A percentile compares a stretch with the other conserved stretches of the same genome.
Conservation (phyloP, 2,329 filamentous ascomycete species). For the Zymoseptoria tritici region DNA sequence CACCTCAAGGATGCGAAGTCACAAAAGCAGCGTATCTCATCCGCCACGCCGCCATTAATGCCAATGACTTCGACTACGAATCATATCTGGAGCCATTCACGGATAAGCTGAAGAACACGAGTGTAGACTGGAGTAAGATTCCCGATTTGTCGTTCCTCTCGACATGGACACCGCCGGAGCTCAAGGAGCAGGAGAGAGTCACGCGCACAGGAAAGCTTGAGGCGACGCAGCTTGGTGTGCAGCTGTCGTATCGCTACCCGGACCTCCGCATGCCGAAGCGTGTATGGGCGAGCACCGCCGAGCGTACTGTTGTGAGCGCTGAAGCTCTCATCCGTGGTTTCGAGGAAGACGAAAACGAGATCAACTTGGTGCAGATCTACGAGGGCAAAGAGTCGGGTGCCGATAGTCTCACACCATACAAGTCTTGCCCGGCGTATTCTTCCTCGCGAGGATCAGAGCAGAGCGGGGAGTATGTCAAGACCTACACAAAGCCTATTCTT, state of each 20-base stretch:
- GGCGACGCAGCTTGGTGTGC: constrained; percentile 51
- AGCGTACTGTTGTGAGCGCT: constrained; percentile 53
- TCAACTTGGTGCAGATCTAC: constrained; percentile 49
- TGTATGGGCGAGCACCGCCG: constrained; percentile 57
- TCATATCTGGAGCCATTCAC: constrained; percentile 45
- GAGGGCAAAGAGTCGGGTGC: constrained; percentile 53
- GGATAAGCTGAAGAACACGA: constrained; percentile 52
- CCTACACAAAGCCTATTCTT: constrained; percentile 55
- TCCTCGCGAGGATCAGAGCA: constrained; percentile 51
- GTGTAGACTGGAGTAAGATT: constrained; percentile 51
- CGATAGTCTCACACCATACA: constrained; percentile 56
- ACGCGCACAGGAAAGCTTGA: constrained; percentile 56
- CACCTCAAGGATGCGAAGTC: constrained; percentile 46
- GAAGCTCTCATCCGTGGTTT: constrained; percentile 52
- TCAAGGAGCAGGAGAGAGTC: constrained; percentile 51
- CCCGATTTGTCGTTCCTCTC: constrained; percentile 50
- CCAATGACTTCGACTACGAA: constrained; percentile 48
- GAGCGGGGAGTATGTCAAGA: constrained; percentile 31
- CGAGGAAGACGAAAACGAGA: constrained; percentile 43
- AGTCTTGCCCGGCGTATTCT: constrained; percentile 57
- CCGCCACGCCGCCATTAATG: constrained; percentile 46
- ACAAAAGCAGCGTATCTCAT: constrained; percentile 44
- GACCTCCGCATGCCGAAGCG: constrained; percentile 46
- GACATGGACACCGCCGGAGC: constrained; percentile 48
- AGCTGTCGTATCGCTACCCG: constrained; percentile 53